phyloP scores from a whole-genome alignment of 257 asterid species.

The Verbascum thapsus region DNA sequence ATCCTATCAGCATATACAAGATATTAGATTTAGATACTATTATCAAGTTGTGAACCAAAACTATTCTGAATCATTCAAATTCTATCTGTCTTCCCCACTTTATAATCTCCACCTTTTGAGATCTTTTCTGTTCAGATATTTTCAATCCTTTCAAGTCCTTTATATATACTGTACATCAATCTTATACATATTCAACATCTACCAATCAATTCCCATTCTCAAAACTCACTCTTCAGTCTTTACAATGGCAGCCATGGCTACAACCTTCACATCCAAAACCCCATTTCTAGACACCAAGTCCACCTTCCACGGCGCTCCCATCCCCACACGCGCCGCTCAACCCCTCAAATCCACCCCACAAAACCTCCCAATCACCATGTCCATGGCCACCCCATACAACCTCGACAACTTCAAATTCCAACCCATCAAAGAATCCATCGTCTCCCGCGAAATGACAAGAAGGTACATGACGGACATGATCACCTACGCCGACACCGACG shows the following conservation, averaged over 20 bases:
- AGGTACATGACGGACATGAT: slow-evolving; percentile 90
- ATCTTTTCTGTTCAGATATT: slow-evolving; percentile 47
- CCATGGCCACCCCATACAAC: slow-evolving; percentile 51
- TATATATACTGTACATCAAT: no score
- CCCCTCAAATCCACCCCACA: slow-evolving; percentile 41
- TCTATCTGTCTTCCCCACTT: slow-evolving; percentile 40
- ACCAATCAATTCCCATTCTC: background rate
- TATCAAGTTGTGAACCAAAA: background rate
- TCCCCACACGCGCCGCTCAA: slow-evolving; percentile 42
- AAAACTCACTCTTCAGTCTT: background rate
- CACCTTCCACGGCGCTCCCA: slow-evolving; percentile 55
- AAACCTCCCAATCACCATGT: slow-evolving; percentile 48
- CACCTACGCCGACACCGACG: slow-evolving; percentile 85
- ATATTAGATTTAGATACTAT: no score
- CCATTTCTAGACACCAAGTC: slow-evolving; percentile 59
- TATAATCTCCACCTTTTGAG: slow-evolving; percentile 24
- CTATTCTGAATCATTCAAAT: slow-evolving; percentile 53
- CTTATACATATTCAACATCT: no score
- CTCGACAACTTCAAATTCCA: slow-evolving; percentile 56
- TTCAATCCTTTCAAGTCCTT: slow-evolving; percentile 19
- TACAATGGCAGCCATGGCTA: slow-evolving; percentile 78
- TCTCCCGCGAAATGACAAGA: slow-evolving; percentile 81
- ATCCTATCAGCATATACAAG: background rate
- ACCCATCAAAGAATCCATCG: slow-evolving; percentile 79
- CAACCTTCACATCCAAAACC: slow-evolving; percentile 61